These are phyloP conservation scores for Mycena polygramma DNA, from an alignment of 768 basidiomycete genomes.

Conservation along the genomic window DNA sequence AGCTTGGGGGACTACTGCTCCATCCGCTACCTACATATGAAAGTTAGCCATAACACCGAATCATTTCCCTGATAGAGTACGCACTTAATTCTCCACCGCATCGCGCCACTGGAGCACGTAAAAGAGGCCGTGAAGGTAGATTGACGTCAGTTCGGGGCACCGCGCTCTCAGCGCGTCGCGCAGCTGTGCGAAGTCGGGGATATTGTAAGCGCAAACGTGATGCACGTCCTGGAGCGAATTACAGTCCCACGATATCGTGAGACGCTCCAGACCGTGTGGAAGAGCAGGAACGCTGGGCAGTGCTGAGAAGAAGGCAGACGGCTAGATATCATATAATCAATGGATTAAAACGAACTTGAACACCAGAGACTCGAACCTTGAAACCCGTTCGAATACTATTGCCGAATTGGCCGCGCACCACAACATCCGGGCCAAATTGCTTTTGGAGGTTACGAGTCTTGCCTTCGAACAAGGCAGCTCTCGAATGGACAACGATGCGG, in stretches of 20 bases:
- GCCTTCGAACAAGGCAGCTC: not conserved
- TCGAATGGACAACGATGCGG: not conserved
- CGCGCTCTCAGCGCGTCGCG: not conserved
- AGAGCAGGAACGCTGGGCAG: not conserved
- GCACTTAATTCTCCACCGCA: too few species aligned
- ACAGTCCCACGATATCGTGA: slow-evolving; percentile 3
- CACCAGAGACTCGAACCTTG: too few species aligned
- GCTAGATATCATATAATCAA: not conserved
- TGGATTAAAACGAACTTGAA: too few species aligned
- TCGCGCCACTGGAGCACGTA: not conserved
- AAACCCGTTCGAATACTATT: not conserved
- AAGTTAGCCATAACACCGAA: too few species aligned
- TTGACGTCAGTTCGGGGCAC: not conserved
- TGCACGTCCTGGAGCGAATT: too few species aligned
- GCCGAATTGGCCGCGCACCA: not conserved
- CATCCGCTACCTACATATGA: too few species aligned
- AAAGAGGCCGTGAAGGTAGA: not conserved
- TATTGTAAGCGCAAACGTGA: not conserved
- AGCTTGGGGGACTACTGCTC: too few species aligned
- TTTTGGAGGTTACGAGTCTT: not conserved
- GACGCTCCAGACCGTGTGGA: not conserved
- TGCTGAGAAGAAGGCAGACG: not conserved
- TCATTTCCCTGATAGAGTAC: too few species aligned
- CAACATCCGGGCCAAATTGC: not conserved
- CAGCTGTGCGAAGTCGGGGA: not conserved